Evolutionary conservation across 352 stramenopile genomes (phyloP).

Genomic region (Globisporangium polare): DNA sequence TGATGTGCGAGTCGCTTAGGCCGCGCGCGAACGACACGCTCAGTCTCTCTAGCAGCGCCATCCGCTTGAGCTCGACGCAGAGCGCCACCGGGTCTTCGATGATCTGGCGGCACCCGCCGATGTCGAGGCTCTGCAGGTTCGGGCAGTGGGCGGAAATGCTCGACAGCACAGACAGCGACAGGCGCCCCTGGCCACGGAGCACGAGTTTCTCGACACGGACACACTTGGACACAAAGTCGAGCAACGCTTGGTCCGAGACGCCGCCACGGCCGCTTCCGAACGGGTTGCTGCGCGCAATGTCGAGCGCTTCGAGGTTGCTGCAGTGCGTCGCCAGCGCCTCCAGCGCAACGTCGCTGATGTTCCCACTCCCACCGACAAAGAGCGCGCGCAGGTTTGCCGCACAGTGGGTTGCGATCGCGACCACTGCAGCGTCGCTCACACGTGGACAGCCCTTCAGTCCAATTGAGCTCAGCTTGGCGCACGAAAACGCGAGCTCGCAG

Average conservation of each 20-base stretch:
- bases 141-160: slow-evolving; percentile 36
- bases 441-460: slow-evolving; percentile 57
- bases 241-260: slow-evolving; percentile 41
- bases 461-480: slow-evolving; percentile 28
- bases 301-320: slow-evolving; percentile 30
- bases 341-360: slow-evolving; percentile 39
- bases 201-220: slow-evolving; percentile 33
- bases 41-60: slow-evolving; percentile 44
- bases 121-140: slow-evolving; percentile 44
- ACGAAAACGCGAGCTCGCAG: slow-evolving; percentile 23
- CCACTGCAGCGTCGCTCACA: slow-evolving; percentile 37
- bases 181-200: slow-evolving; percentile 46
- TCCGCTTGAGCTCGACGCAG: slow-evolving; percentile 34
- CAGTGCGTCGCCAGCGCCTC: slow-evolving; percentile 39
- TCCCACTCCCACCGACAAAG: slow-evolving; percentile 41
- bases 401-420: slow-evolving; percentile 32
- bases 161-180: slow-evolving; percentile 36
- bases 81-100: slow-evolving; percentile 46
- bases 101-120: slow-evolving; percentile 56
- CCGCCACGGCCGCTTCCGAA: slow-evolving; percentile 53
- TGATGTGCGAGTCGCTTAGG: slow-evolving; percentile 39
- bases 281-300: slow-evolving; percentile 62
- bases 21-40: slow-evolving; percentile 54
- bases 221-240: slow-evolving; percentile 42
- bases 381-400: slow-evolving; percentile 27